Evolutionary conservation across 345 rosid genomes (phyloP).

Genomic region (Eucalyptus tenuipes): DNA sequence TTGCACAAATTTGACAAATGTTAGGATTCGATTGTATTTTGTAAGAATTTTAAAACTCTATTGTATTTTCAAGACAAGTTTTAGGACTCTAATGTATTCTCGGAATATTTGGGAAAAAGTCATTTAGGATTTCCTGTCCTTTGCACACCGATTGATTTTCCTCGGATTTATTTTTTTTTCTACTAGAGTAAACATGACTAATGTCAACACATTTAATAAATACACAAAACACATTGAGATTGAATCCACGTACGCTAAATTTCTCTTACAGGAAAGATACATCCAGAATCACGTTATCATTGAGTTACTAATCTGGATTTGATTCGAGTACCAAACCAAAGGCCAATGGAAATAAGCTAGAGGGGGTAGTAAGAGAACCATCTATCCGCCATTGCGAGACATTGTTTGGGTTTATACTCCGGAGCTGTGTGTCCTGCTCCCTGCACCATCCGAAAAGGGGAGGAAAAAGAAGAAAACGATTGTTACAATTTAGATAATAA

Average conservation of each 20-base stretch:
- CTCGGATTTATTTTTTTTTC: not conserved
- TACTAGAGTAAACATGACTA: not conserved
- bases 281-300: not conserved
- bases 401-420: not conserved
- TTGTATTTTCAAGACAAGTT: not conserved
- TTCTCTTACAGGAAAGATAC: not conserved
- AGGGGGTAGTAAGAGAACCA: not conserved
- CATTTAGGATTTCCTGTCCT: not conserved
- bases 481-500: not conserved
- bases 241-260: accelerated
- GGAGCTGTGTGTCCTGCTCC: not conserved
- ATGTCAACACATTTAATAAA: not conserved
- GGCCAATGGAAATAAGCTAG: not conserved
- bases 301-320: not conserved
- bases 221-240: not conserved
- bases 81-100: not conserved
- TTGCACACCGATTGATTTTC: not conserved
- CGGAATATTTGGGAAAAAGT: not conserved
- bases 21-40: not conserved
- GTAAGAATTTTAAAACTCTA: not conserved
- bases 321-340: too few relatives aligned
- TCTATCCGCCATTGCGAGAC: not conserved
- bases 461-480: not conserved
- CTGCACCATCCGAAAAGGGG: not conserved
- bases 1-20: not conserved